phyloP scores from a whole-genome alignment of 2,329 filamentous ascomycete genomes.

The Aureobasidium sp. region DNA sequence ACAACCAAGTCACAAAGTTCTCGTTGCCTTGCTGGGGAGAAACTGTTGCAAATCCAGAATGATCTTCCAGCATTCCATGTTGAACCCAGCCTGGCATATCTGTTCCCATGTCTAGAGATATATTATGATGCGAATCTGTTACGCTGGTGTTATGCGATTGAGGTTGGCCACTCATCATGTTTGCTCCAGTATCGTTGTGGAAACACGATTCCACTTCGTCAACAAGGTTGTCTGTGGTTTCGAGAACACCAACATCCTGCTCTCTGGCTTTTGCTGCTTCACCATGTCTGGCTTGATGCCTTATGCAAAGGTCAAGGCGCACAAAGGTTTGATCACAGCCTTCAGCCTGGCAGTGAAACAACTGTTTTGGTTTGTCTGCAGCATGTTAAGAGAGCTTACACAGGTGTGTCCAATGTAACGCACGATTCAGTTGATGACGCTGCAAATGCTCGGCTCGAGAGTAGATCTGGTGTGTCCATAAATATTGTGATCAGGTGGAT shows the following conservation, averaged over 20 bases:
- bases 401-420: slow-evolving; percentile 26
- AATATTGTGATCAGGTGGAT: neutral
- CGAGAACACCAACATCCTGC: neutral
- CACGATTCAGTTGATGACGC: slow-evolving; percentile 86
- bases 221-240: neutral
- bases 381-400: slow-evolving; percentile 13
- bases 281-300: slow-evolving; percentile 38
- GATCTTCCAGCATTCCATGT: neutral
- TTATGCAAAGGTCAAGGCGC: slow-evolving; percentile 78
- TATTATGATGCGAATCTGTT: neutral
- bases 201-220: neutral
- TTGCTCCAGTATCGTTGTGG: neutral
- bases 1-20: slow-evolving; percentile 24
- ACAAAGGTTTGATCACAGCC: slow-evolving; percentile 89
- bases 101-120: neutral
- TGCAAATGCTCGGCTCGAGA: slow-evolving; percentile 91
- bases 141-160: neutral
- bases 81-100: neutral
- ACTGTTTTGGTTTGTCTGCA: slow-evolving; percentile 81
- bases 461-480: slow-evolving; percentile 57
- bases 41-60: neutral
- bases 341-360: slow-evolving; percentile 82
- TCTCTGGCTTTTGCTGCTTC: slow-evolving; percentile 48
- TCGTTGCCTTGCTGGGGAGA: slow-evolving; percentile 15
- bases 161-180: neutral